Evolutionary conservation across 2,329 filamentous ascomycete genomes (phyloP).

Genomic region (Gliomastix tumulicola): DNA sequence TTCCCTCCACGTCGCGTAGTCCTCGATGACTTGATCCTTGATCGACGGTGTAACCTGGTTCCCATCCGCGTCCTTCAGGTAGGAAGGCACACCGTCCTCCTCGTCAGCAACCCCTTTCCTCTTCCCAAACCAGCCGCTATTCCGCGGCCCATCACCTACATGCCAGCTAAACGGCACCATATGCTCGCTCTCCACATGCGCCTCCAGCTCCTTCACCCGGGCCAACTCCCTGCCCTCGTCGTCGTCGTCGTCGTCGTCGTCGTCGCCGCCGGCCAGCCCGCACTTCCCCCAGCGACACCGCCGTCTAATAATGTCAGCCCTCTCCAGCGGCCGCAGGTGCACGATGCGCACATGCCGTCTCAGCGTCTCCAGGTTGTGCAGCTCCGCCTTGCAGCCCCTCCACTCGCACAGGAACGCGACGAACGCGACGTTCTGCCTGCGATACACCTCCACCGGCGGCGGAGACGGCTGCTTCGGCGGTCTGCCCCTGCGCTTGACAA

Average conservation of each 20-base stretch:
- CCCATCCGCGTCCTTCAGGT: conserved; percentile 44
- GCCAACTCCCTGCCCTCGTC: conserved; percentile 21
- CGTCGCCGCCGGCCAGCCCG: conserved; percentile 5
- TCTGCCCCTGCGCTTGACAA: conserved; percentile 32
- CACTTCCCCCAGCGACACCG: conserved; percentile 25
- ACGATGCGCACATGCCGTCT: conserved; percentile 44
- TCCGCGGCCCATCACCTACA: conserved; percentile 50
- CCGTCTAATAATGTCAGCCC: background rate
- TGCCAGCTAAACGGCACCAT: conserved; percentile 48
- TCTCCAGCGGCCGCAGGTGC: conserved; percentile 26
- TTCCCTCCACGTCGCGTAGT: conserved; percentile 32
- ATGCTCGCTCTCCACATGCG: conserved; percentile 48
- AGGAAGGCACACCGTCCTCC: conserved; percentile 28
- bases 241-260: conserved; percentile 2
- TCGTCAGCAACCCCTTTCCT: conserved; percentile 4
- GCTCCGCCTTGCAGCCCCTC: conserved; percentile 49
- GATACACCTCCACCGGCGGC: conserved; percentile 32
- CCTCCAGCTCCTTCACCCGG: conserved; percentile 27
- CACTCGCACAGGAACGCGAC: conserved; percentile 54
- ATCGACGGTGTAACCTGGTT: conserved; percentile 53
- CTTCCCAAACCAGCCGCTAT: conserved; percentile 19
- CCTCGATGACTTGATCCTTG: conserved; percentile 42
- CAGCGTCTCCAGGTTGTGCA: conserved; percentile 56
- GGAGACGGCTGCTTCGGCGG: conserved; percentile 29
- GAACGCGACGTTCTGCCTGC: conserved; percentile 33